Evolutionary conservation across 2,329 filamentous ascomycete species (phyloP).

Genomic region (Aspergillus jensenii): DNA sequence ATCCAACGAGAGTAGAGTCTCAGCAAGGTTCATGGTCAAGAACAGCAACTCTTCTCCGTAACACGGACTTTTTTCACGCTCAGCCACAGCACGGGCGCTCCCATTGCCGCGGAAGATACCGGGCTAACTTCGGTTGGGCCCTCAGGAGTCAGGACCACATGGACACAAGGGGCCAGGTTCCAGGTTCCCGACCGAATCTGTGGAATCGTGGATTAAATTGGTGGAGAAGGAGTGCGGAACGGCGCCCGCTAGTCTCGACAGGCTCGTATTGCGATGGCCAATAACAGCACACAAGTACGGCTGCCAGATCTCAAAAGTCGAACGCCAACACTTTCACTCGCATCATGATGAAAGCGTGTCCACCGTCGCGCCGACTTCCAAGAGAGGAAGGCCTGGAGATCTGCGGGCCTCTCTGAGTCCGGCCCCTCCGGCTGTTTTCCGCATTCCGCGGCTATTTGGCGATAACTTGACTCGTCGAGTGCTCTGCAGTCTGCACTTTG

Average conservation of each 20-base stretch:
- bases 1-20: neutral
- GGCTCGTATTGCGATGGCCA: neutral
- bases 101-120: neutral
- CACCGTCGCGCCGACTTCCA: neutral
- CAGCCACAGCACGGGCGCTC: neutral
- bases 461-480: too few relatives aligned
- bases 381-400: neutral
- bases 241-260: neutral
- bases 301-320: neutral
- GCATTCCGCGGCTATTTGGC: too few relatives aligned
- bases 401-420: neutral
- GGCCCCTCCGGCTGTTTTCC: neutral
- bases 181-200: neutral
- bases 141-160: neutral
- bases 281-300: neutral
- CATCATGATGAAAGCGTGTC: too few relatives aligned
- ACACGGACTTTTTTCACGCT: neutral
- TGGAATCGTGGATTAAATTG: neutral
- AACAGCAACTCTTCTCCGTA: neutral
- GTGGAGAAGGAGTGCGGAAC: conserved; percentile 1
- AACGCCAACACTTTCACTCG: too few relatives aligned
- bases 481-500: too few relatives aligned
- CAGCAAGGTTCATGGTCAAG: neutral
- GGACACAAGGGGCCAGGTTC: neutral
- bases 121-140: neutral